These are phyloP conservation scores for Oehlia diaphana DNA, from an alignment of 192 early-diverging fungal genomes.

Conservation along the genomic window DNA sequence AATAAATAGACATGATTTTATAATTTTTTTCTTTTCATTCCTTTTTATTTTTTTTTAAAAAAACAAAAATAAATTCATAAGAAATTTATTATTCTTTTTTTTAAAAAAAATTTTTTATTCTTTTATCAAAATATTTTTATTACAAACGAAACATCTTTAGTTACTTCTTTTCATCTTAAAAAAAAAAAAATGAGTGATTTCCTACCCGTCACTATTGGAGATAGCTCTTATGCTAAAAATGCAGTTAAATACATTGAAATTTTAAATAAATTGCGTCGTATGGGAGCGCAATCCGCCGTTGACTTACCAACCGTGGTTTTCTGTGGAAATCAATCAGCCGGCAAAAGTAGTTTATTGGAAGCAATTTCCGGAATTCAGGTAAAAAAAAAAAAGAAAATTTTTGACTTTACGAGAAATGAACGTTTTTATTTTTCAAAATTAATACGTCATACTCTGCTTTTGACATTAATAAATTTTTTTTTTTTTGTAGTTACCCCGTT, in stretches of 20 bases:
- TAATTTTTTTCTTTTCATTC: no score
- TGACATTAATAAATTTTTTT: neutral
- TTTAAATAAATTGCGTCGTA: slow-evolving; percentile 12
- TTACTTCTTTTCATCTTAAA: neutral
- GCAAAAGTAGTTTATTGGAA: slow-evolving; percentile 54
- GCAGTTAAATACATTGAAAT: neutral
- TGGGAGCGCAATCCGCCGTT: slow-evolving; percentile 24
- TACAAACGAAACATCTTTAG: no score
- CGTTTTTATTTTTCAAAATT: no score
- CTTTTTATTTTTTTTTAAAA: no score
- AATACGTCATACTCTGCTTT: no score
- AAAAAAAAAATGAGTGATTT: neutral
- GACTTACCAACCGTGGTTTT: slow-evolving; percentile 62
- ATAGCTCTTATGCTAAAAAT: neutral
- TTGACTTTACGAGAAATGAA: no score
- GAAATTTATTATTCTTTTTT: no score
- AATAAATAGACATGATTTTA: no score
- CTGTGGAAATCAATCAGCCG: slow-evolving; percentile 56
- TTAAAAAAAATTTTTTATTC: no score
- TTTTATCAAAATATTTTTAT: no score
- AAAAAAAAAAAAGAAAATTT: neutral
- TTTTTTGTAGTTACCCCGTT: slow-evolving; percentile 40
- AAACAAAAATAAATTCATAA: no score
- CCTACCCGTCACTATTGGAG: neutral
- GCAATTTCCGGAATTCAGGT: slow-evolving; percentile 49